phyloP scores from a whole-genome alignment of 192 early-diverging fungal species.

The Coemansia umbellata region DNA sequence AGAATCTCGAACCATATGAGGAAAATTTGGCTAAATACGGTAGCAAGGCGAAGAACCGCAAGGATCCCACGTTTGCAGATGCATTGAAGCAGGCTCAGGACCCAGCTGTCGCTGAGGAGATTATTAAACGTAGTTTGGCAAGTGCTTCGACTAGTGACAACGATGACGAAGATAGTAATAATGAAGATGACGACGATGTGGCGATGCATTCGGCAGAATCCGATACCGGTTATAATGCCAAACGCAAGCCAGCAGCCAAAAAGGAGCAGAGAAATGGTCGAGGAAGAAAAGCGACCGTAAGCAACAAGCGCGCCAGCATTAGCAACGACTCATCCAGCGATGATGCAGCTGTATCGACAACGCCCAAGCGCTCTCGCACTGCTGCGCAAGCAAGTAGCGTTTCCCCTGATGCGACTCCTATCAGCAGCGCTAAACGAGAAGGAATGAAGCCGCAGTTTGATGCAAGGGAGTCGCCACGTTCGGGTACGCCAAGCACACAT shows the following conservation, averaged over 20 bases:
- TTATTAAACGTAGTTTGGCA: constrained; percentile 45
- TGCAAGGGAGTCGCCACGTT: constrained; percentile 40
- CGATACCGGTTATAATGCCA: neutral
- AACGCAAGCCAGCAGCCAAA: constrained; percentile 3
- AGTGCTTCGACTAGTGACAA: constrained; percentile 28
- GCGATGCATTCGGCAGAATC: constrained; percentile 37
- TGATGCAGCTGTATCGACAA: constrained; percentile 18
- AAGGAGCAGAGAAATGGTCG: constrained; percentile 19
- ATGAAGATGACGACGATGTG: constrained; percentile 52
- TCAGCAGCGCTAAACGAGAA: constrained; percentile 14
- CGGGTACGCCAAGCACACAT: constrained; percentile 18
- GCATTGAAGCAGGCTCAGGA: constrained; percentile 52
- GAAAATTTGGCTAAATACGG: constrained; percentile 44
- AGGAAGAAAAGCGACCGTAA: constrained; percentile 4
- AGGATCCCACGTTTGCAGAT: constrained; percentile 48
- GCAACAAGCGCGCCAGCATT: constrained; percentile 37
- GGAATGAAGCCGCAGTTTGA: constrained; percentile 23
- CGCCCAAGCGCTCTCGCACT: constrained; percentile 48
- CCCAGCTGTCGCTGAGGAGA: constrained; percentile 36
- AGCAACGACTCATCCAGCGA: constrained; percentile 38
- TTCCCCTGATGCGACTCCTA: constrained; percentile 10
- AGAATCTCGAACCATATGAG: constrained; percentile 50
- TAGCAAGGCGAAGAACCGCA: constrained; percentile 49
- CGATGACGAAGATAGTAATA: constrained; percentile 53
- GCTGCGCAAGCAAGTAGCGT: neutral